A percentile compares a stretch with the other conserved stretches of the same genome.
phyloP scores from a whole-genome alignment of 2,329 filamentous ascomycete species.

The Exophiala alcalophila region DNA sequence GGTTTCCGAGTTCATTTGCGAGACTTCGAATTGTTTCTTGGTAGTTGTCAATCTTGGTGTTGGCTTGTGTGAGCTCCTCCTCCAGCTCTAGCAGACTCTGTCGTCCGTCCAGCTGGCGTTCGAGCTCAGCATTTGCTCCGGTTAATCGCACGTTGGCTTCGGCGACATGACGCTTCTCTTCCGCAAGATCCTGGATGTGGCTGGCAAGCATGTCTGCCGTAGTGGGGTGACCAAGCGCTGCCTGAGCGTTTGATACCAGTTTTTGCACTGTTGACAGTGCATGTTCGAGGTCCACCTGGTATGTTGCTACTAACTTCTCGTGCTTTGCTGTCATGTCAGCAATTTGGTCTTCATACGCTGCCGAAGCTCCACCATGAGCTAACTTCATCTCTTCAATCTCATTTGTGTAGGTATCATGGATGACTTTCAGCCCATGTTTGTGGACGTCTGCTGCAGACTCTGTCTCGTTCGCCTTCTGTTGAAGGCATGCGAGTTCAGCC shows the following conservation, averaged over 20 bases:
- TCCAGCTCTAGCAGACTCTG: constrained; percentile 31
- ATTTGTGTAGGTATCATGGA: constrained; percentile 39
- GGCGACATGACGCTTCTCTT: constrained; percentile 26
- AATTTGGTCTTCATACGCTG: constrained; percentile 38
- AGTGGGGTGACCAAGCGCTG: constrained; percentile 30
- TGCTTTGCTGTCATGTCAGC: constrained; percentile 48
- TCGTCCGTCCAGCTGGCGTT: constrained; percentile 26
- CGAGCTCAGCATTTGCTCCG: constrained; percentile 29
- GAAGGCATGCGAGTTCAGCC: constrained; percentile 26
- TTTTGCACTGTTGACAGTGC: constrained; percentile 37
- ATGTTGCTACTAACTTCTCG: constrained; percentile 58
- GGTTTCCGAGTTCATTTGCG: constrained; percentile 45
- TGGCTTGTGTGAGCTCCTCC: constrained; percentile 39
- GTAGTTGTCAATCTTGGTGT: constrained; percentile 41
- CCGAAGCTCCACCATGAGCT: constrained; percentile 29
- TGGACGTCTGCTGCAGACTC: constrained; percentile 56
- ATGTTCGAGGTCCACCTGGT: constrained; percentile 61
- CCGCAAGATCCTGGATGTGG: constrained; percentile 29
- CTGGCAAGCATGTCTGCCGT: constrained; percentile 30
- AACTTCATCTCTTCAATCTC: constrained; percentile 34
- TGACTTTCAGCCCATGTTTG: constrained; percentile 41
- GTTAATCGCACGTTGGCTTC: constrained; percentile 25
- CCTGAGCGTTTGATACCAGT: constrained; percentile 23
- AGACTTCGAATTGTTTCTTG: constrained; percentile 58
- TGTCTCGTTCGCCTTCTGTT: constrained; percentile 48